A percentile compares a stretch with the other conserved stretches of the same genome.
phyloP scores from a whole-genome alignment of 2,329 filamentous ascomycete genomes.

The Pseudocercospora musae region DNA sequence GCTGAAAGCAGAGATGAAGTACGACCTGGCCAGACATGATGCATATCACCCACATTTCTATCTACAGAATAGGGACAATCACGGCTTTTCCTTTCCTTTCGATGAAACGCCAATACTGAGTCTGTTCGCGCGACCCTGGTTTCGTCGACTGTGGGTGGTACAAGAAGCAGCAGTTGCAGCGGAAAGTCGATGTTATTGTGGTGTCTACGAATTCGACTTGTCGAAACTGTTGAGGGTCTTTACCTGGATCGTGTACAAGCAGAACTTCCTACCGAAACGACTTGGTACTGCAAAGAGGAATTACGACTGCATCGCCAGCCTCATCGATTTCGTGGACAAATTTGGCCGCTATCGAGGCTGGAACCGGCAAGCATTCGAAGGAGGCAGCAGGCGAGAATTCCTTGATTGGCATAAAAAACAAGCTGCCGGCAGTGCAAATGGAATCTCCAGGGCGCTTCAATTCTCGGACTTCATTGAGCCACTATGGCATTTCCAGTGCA shows the following conservation, averaged over 20 bases:
- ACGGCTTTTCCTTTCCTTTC: background rate
- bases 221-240: background rate
- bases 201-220: background rate
- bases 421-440: background rate
- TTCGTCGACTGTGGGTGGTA: background rate
- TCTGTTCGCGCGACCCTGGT: background rate
- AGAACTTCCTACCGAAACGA: background rate
- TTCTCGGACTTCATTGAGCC: background rate
- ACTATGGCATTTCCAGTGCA: background rate
- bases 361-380: slow-evolving; percentile 1
- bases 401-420: slow-evolving; percentile 1
- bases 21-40: background rate
- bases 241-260: slow-evolving; percentile 1
- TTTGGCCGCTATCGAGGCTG: background rate
- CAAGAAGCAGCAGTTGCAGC: background rate
- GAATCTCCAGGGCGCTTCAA: background rate
- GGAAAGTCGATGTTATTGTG: background rate
- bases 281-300: background rate
- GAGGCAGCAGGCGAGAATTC: background rate
- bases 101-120: background rate
- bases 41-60: background rate
- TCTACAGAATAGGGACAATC: background rate
- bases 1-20: background rate
- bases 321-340: slow-evolving; percentile 1
- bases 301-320: background rate